These are phyloP conservation scores for Tuber calosporum DNA, from an alignment of 495 filamentous ascomycete genomes.

Conservation along the genomic window DNA sequence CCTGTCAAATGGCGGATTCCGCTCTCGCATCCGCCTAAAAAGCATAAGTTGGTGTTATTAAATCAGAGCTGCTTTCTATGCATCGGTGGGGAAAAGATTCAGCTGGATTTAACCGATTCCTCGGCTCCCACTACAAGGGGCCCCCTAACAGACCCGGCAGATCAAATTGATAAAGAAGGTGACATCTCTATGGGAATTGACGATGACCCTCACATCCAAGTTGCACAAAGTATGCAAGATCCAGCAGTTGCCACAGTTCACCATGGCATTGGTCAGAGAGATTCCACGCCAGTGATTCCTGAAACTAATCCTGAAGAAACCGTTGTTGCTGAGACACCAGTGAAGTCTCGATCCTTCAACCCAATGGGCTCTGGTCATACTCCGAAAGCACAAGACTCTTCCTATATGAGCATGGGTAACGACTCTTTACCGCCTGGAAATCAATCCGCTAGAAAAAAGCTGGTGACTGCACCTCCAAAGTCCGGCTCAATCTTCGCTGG, in stretches of 20 bases:
- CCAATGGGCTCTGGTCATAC: conserved; percentile 32
- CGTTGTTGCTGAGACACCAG: conserved; percentile 31
- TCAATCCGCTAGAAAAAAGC: neutral
- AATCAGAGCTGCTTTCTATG: conserved; percentile 17
- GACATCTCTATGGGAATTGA: conserved; percentile 10
- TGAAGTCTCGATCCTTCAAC: conserved; percentile 37
- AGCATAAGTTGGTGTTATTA: conserved; percentile 23
- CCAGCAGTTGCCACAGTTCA: neutral
- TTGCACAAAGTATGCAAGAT: conserved; percentile 20
- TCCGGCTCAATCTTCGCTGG: conserved; percentile 12
- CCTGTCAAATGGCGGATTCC: conserved; percentile 13
- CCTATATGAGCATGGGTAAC: conserved; percentile 19
- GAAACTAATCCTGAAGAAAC: conserved; percentile 24
- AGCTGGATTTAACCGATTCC: conserved; percentile 21
- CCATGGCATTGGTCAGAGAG: conserved; percentile 1
- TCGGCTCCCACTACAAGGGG: neutral
- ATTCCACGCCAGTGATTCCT: conserved; percentile 21
- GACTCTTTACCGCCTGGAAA: conserved; percentile 10
- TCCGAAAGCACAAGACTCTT: conserved; percentile 6
- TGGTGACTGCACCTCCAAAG: neutral
- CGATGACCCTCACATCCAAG: conserved; percentile 25
- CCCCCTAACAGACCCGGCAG: neutral
- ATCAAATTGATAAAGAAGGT: neutral
- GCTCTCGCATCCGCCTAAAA: conserved; percentile 13
- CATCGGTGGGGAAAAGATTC: conserved; percentile 18